phyloP scores from a whole-genome alignment of 495 filamentous ascomycete species.

The Trichoderma reesei region DNA sequence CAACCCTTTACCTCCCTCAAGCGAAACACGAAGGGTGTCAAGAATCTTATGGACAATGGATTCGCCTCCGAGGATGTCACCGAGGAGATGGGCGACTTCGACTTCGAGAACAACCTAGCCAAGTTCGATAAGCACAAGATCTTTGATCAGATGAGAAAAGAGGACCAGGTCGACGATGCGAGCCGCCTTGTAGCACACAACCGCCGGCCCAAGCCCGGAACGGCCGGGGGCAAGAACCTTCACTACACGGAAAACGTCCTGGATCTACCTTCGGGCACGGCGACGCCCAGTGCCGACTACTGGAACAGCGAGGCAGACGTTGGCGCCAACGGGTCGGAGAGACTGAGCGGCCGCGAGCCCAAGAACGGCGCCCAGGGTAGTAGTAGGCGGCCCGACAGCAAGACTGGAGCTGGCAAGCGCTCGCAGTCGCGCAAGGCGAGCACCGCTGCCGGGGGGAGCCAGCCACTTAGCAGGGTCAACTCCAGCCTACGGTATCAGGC shows the following conservation, averaged over 20 bases:
- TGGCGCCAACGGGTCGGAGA: constrained; percentile 39
- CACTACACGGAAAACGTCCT: constrained; percentile 90
- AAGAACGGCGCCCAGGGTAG: constrained; percentile 40
- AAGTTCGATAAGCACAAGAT: constrained; percentile 89
- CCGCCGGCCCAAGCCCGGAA: constrained; percentile 61
- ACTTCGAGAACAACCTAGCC: constrained; percentile 76
- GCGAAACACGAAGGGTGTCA: constrained; percentile 38
- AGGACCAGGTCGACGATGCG: constrained; percentile 80
- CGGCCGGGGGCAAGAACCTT: constrained; percentile 77
- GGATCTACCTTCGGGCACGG: constrained; percentile 37
- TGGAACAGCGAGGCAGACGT: constrained; percentile 68
- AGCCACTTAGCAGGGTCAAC: constrained; percentile 33
- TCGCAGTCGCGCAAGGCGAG: constrained; percentile 57
- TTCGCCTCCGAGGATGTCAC: constrained; percentile 97
- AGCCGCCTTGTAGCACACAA: constrained; percentile 87
- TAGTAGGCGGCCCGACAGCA: constrained; percentile 41
- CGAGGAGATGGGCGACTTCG: constrained; percentile 87
- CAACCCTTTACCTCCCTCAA: constrained; percentile 48
- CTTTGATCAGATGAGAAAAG: constrained; percentile 78
- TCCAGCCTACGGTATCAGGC: constrained; percentile 21
- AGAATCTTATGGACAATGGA: constrained; percentile 59
- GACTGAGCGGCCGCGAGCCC: constrained; percentile 34
- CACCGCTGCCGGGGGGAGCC: constrained; percentile 24
- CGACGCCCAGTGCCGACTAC: constrained; percentile 29
- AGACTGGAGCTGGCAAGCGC: constrained; percentile 31